phyloP scores from a whole-genome alignment of 805 yeast genomes.

The Suhomyces canberraensis region DNA sequence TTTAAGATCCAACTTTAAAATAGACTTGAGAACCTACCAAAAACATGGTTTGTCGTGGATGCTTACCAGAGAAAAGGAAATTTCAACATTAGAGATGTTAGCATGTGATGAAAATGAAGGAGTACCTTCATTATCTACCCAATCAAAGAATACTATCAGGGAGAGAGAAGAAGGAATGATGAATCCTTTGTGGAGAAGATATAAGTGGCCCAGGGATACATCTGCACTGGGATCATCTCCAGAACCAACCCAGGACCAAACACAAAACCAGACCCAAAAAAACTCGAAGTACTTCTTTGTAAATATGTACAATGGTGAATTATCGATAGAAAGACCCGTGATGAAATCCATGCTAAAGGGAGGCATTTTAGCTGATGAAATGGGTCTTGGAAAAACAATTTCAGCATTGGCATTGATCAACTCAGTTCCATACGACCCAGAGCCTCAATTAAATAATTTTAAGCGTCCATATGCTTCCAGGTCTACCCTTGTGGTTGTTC shows the following conservation, averaged over 20 bases:
- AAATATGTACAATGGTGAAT: constrained; percentile 76
- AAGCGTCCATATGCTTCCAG: constrained; percentile 54
- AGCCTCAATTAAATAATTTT: constrained; percentile 7
- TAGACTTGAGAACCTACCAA: constrained; percentile 73
- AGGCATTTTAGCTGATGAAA: constrained; percentile 92
- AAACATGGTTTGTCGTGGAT: constrained; percentile 86
- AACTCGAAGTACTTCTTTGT: constrained; percentile 54
- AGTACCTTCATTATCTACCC: constrained; percentile 20
- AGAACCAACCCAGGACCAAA: neutral
- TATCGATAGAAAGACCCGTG: constrained; percentile 65
- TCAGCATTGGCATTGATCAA: constrained; percentile 74
- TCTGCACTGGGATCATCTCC: constrained; percentile 23
- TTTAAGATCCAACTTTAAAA: constrained; percentile 44
- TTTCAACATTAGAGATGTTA: constrained; percentile 39
- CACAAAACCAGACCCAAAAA: constrained; percentile 1
- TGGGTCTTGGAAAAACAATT: constrained; percentile 95
- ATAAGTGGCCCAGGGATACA: constrained; percentile 64
- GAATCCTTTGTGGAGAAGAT: constrained; percentile 85
- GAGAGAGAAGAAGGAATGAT: constrained; percentile 49
- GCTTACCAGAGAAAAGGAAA: constrained; percentile 72
- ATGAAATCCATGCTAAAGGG: constrained; percentile 63
- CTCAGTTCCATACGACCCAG: constrained; percentile 54
- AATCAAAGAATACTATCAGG: constrained; percentile 21
- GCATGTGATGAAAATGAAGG: constrained; percentile 16
- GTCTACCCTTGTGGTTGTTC: constrained; percentile 79